Conservation (phyloP, 176 grass and related monocot species). For the Rhipidocladum racemiflorum region DNA sequence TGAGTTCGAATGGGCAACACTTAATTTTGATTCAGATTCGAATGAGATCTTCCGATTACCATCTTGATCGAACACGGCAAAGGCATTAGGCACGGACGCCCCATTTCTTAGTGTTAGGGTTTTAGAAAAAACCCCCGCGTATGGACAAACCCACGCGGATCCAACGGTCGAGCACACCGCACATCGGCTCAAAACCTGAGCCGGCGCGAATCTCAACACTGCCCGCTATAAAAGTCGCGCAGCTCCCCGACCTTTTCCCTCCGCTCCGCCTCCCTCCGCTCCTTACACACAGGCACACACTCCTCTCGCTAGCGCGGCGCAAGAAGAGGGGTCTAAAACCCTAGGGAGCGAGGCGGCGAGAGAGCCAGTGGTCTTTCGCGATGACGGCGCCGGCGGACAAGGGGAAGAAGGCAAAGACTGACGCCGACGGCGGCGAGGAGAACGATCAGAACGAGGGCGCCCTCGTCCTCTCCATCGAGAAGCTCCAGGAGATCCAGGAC, state of each 20-base stretch:
- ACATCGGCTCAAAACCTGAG: neutral
- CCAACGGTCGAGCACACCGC: conserved; percentile 30
- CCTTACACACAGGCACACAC: neutral
- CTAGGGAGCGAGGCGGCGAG: conserved; percentile 35
- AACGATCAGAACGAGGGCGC: conserved; percentile 72
- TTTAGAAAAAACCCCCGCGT: conserved; percentile 38
- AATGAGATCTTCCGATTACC: too few relatives aligned
- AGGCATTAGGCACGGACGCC: too few relatives aligned
- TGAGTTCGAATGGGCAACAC: too few relatives aligned
- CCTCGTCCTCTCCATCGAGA: conserved; percentile 76
- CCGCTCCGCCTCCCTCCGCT: conserved; percentile 40
- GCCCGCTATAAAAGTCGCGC: conserved; percentile 34
- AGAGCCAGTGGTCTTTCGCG: neutral
- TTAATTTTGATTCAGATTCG: too few relatives aligned
- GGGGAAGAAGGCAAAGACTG: conserved; percentile 72
- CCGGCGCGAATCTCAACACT: conserved; percentile 40
- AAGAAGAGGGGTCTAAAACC: conserved; percentile 43
- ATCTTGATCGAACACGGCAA: too few relatives aligned
- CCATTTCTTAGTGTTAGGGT: conserved; percentile 68
- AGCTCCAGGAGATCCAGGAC: conserved; percentile 88
- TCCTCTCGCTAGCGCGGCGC: conserved; percentile 11
- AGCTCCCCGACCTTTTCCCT: neutral
- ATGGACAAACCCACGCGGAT: conserved; percentile 16
- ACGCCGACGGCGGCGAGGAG: conserved; percentile 51
- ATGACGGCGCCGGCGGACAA: conserved; percentile 69